These are phyloP conservation scores for Vitis rupestris DNA, from an alignment of 164 flowering plant species.

Conservation along the genomic window DNA sequence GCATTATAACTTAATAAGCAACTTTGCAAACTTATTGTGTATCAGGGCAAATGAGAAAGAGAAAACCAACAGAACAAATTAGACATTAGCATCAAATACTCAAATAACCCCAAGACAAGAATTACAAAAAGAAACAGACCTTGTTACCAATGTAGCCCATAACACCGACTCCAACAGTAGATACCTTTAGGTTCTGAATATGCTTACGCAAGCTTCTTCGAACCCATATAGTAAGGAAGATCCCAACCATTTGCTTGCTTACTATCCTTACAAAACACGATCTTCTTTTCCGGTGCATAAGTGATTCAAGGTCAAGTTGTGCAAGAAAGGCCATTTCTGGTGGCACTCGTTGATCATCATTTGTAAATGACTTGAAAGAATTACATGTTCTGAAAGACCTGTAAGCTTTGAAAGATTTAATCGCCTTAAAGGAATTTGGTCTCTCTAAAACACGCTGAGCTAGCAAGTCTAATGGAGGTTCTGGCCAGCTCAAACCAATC, in stretches of 20 bases:
- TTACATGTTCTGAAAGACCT: slow-evolving; percentile 45
- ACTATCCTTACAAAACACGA: slow-evolving; percentile 79
- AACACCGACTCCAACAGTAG: slow-evolving; percentile 95
- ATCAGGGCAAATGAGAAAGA: background rate
- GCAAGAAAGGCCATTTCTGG: slow-evolving; percentile 44
- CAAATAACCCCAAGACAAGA: background rate
- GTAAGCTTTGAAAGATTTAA: slow-evolving; percentile 54
- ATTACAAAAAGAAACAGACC: slow-evolving; percentile 34
- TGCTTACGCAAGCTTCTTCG: slow-evolving; percentile 82
- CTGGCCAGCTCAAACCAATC: slow-evolving; percentile 90
- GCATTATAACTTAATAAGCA: no score
- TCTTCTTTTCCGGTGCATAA: slow-evolving; percentile 57
- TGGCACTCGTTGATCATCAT: slow-evolving; percentile 25
- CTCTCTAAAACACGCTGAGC: slow-evolving; percentile 54
- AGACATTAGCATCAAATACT: no score
- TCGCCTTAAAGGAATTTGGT: slow-evolving; percentile 51
- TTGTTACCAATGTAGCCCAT: slow-evolving; percentile 99
- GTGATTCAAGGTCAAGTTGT: slow-evolving; percentile 65
- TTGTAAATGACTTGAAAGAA: slow-evolving; percentile 56
- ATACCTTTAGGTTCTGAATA: slow-evolving; percentile 77
- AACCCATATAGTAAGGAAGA: slow-evolving; percentile 89
- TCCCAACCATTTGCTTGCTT: slow-evolving; percentile 98
- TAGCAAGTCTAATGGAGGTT: slow-evolving; percentile 69
- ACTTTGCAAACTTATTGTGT: no score
- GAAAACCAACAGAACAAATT: background rate